Evolutionary conservation across 305 asterid genomes (phyloP).

Genomic region (Solanum hybrid): DNA sequence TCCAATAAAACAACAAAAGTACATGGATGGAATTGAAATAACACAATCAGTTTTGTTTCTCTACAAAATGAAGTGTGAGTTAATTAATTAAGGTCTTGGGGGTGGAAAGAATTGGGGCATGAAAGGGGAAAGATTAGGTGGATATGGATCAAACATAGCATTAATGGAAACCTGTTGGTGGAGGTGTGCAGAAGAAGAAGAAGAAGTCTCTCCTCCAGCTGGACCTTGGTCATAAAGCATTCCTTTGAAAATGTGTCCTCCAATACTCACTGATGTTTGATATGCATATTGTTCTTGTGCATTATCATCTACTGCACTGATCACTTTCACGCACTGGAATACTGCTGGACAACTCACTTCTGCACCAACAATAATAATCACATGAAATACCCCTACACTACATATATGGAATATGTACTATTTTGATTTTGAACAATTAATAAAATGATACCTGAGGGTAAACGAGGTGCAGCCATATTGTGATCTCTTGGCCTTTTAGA

Average conservation of each 20-base stretch:
- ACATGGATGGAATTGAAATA: no score
- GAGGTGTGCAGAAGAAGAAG: neutral
- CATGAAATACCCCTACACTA: neutral
- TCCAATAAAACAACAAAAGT: no score
- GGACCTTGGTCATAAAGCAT: neutral
- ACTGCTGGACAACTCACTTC: neutral
- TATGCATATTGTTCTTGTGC: neutral
- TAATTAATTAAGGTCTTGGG: no score
- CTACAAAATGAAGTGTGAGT: no score
- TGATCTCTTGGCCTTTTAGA: neutral
- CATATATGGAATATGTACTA: neutral
- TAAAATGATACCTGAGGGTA: neutral
- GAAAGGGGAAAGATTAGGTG: neutral
- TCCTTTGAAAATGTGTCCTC: neutral
- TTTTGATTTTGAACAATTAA: no score
- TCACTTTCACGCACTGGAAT: neutral
- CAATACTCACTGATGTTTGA: neutral
- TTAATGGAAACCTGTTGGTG: neutral
- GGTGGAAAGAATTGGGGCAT: neutral
- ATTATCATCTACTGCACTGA: neutral
- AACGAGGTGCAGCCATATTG: neutral
- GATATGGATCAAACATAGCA: neutral
- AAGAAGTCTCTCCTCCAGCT: neutral
- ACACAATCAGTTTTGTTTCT: no score
- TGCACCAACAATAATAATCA: neutral